phyloP scores from a whole-genome alignment of 805 yeast genomes.

The Saccharomyces jurei region DNA sequence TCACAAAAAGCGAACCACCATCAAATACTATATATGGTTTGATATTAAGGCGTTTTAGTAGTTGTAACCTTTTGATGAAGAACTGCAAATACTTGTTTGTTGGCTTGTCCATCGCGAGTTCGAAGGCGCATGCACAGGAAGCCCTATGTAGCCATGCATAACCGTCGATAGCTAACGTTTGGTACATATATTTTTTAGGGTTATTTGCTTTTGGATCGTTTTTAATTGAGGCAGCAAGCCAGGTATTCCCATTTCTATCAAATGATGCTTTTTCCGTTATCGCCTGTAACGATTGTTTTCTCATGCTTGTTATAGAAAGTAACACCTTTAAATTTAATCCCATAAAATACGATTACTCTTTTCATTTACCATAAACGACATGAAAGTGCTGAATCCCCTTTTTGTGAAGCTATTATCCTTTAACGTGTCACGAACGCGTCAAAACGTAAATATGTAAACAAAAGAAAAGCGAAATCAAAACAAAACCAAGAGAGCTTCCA shows the following conservation, averaged over 20 bases:
- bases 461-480: not conserved
- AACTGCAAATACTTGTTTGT: conserved; percentile 61
- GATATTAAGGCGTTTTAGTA: conserved; percentile 57
- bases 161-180: conserved; percentile 79
- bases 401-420: not conserved
- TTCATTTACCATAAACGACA: not conserved
- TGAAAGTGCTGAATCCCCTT: not conserved
- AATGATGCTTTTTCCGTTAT: not conserved
- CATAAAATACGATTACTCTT: not conserved
- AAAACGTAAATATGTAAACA: not conserved
- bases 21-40: conserved; percentile 85
- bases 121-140: conserved; percentile 70
- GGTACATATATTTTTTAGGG: conserved; percentile 56
- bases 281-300: not conserved
- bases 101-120: conserved; percentile 58
- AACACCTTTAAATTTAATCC: not conserved
- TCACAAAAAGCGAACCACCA: conserved; percentile 77
- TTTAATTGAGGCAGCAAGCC: conserved; percentile 71
- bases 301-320: not conserved
- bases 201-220: conserved; percentile 52
- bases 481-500: not conserved
- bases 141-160: conserved; percentile 93
- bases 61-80: conserved; percentile 52
- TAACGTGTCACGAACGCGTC: not conserved
- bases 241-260: conserved; percentile 57